Evolutionary conservation across 139 green algal genomes (phyloP), one percentile per base, ranked within the genome.

Genomic region (Chlamydomonas sphaeroides): DNA sequence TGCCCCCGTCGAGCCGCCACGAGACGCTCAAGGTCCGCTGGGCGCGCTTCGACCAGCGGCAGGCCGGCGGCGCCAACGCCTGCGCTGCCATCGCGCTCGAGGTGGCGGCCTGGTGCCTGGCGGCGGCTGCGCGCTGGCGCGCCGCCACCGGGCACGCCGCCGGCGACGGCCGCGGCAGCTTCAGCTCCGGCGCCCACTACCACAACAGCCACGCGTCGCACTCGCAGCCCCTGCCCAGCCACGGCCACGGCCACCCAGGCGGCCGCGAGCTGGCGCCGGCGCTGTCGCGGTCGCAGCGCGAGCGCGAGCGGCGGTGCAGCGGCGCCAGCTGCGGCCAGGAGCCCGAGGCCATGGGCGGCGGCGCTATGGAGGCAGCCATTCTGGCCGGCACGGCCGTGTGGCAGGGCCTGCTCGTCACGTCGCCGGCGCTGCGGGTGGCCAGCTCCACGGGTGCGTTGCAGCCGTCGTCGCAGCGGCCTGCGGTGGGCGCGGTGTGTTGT

Each of bases 21-120:
- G 76, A 83, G 42, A 45, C 74, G n/a, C 42, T 83, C 5, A 83
- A 83, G 62, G 76, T 83, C 8, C 76, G 76, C 4, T 83, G 76
- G 76, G 63, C 76, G 11, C 25, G 32, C 25, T 51, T 73, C 32
- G 76, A 83, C 63, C 76, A 83, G 63, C 62, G 76, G 10, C 42
- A 65, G 42, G 35, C 28, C 5, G 76, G 76, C 76, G 76, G 76
- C 32, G 51, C 62, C 10, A 73, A 83, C 62, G 76, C 76, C 21
- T 83, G 76, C 76, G 76, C 76, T 32, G 76, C 76, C 23, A 83
- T 83, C 17, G 62, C 30, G 23, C 32, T 83, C 39, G 62, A 83
- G 76, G 63, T 74, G 63, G 76, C 76, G n/a, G 17, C 35, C 10
- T 83, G 76, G 76, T 83, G 76, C 42, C 76, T 83, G n/a, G 35